Evolutionary conservation across 176 grass and related monocot species (phyloP), one percentile per base, ranked within the genome.

Genomic region (Oryza coarctata): DNA sequence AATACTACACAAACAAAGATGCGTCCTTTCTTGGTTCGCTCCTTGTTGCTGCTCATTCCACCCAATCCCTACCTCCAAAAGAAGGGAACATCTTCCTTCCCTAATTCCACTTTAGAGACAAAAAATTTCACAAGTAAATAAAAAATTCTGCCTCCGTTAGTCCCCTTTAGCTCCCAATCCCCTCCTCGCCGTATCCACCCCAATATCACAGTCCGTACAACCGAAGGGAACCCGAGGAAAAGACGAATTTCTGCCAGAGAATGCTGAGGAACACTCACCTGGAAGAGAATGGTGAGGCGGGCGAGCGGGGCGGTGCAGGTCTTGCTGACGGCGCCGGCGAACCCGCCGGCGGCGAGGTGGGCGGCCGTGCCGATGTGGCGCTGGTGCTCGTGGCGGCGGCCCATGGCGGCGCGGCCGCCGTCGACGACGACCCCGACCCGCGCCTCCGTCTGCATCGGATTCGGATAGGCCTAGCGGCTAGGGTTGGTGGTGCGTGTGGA

Each of bases 211-310:
- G 47, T 27, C 60, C 78, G 34, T 60, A 50, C 76, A 26, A 18
- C 33, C 15, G n/a, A 78, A 43, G 50, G 2, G 6, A 77, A 1
- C 36, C 9, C 20, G 7, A 44, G 29, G 45, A 23, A 26, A 20
- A 39, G 65, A 52, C 25, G 15, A 12, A 7, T 3, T 41, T 23
- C 68, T 17, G 10, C 3, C 0, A 70, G 3, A 73, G 20, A 38
- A 29, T 2, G 13, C 9, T 22, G 17, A 62, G 71, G 68, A 31
- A 41, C 2, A 6, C 40, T 9, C 9, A 97, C 94, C 92, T 97
- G 95, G 82, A 94, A 94, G 78, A 97, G 90, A 75, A 97, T 97
- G 50, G 95, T 97, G 77, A 97, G 88, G 18, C 95, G 88, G 57
- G 90, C 95, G 39, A 97, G 92, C 1, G 95, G 95, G 1, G 94